Base-by-base conservation (phyloP, 768 basidiomycete genomes). In the Mycena metata region DNA sequence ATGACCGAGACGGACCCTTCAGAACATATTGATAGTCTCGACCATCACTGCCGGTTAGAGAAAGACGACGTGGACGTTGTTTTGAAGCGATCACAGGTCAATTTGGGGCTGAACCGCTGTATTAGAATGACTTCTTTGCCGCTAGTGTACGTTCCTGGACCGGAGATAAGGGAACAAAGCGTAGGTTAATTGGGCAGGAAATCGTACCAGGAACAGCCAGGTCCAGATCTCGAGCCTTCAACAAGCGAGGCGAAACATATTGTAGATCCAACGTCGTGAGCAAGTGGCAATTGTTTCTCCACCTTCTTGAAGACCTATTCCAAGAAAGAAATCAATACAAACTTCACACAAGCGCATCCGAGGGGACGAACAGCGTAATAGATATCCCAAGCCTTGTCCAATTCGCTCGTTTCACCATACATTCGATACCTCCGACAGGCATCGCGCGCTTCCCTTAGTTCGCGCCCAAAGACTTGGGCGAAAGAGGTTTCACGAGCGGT, bases 321-420 rank as follows among this genome's bases (percentile, higher is more conserved):
- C 41, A 4, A 45, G 49, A 45, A 15, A 6, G 8, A 21, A 15
- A 42, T 54, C 23, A 64, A 47, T 30, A 43, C 16, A 46, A 10
- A 42, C 11, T 3, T 12, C 11, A 9, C 3, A 6, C 11, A 30
- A 39, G 17, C 16, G 30, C 30, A 30, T 0, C 10, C 24, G n/a
- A 39, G 33, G 21, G 8, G 10, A 78, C 90, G 69, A 76, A 95
- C 96, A 54, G 89, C 90, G 75, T 98, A 99, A 79, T 99, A 99
- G 30, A 98, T 96, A 75, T 99, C 98, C 98, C 98, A 99, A 36
- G 98, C 98, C 76, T 93, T 95, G 77, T 99, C 98, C 52, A 99
- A 82, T 76, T 98, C 96, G 56, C 89, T 90, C 63, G 89, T 86
- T 76, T 99, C 96, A 26, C 94, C 94, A 75, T 93, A 94, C 23